Conservation (phyloP, 2,329 filamentous ascomycete species). For the Mycosphaerelloides madeirae region DNA sequence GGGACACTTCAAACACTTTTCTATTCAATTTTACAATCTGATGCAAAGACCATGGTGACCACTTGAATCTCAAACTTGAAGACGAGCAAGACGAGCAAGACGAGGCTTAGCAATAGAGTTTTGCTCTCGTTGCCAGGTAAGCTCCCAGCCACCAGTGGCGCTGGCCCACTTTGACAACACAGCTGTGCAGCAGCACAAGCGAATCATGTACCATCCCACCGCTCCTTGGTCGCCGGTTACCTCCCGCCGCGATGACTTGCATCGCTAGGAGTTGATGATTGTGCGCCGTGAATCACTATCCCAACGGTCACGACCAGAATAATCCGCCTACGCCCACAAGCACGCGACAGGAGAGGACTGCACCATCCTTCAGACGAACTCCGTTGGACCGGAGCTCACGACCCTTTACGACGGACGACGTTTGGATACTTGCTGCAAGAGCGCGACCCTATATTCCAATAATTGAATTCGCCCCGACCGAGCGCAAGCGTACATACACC, state of each 20-base stretch:
- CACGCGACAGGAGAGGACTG: slow-evolving; percentile 4
- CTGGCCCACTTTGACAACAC: too few species aligned
- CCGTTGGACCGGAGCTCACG: slow-evolving; percentile 2
- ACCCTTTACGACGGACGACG: slow-evolving; percentile 1
- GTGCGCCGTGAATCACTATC: not conserved
- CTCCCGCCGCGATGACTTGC: slow-evolving; percentile 2
- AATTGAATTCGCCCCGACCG: not conserved
- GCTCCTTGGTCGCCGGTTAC: not conserved
- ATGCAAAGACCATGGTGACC: too few species aligned
- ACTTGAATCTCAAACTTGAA: too few species aligned
- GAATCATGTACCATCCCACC: not conserved
- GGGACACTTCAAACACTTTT: too few species aligned
- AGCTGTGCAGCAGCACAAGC: not conserved
- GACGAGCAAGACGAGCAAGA: too few species aligned
- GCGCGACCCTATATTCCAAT: not conserved
- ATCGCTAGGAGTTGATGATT: not conserved
- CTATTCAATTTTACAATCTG: too few species aligned
- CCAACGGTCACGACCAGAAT: not conserved
- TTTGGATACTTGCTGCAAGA: not conserved
- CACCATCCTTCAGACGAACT: slow-evolving; percentile 4
- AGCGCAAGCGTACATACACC: not conserved
- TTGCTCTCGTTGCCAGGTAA: too few species aligned
- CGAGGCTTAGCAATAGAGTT: too few species aligned
- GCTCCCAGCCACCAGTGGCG: too few species aligned
- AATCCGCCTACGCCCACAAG: not conserved